Evolutionary conservation across 371 early-diverging fungal species (phyloP), one percentile per base, ranked within the genome.

Genomic region (Chytridiales sp.): DNA sequence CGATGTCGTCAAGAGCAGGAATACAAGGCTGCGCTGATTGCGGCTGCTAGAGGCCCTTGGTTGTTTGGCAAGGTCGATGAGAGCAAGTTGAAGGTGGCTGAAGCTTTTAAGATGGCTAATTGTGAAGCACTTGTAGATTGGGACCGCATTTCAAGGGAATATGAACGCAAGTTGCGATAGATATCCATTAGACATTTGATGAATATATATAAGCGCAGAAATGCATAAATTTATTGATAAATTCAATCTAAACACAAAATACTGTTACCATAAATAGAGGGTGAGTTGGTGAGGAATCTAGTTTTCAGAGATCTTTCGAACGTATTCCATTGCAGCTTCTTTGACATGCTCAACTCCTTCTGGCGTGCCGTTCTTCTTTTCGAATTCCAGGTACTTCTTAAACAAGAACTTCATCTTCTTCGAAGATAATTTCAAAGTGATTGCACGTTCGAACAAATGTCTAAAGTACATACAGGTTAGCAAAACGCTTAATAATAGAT

Each of bases 371-470:
- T 86, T 75, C 29, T 82, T 77, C 79, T 93, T 92, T 70, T 97
- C 98, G 68, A 90, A 97, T 26, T 86, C 85, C 30, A 98, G 81
- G 86, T 91, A 97, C 73, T 92, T 93, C 78, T 97, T 97, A 79
- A 97, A 97, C 70, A 98, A 85, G 80, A 91, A 93, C 75, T 95
- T 97, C 91, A 95, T 92, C 85, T 95, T 93, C 77, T 93, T 95
- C 31, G 94, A 87, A n/a, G 93, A 92, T 59, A 91, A 79, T 72
- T 92, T 92, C 79, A 91, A 72, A 17, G 83, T 79, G 22, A 91
- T 85, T 35, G 90, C 85, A 34, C 95, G 89, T 58, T 92, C 88
- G 77, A 95, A 97, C 46, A 98, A 70, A 13, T 89, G 87, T 62
- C 94, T 90, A 31, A 30, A 39, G 26, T 8, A 30, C 44, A 21